These are phyloP conservation scores for Colletotrichum sp. DNA, from an alignment of 2,329 filamentous ascomycete genomes.

Conservation along the genomic window DNA sequence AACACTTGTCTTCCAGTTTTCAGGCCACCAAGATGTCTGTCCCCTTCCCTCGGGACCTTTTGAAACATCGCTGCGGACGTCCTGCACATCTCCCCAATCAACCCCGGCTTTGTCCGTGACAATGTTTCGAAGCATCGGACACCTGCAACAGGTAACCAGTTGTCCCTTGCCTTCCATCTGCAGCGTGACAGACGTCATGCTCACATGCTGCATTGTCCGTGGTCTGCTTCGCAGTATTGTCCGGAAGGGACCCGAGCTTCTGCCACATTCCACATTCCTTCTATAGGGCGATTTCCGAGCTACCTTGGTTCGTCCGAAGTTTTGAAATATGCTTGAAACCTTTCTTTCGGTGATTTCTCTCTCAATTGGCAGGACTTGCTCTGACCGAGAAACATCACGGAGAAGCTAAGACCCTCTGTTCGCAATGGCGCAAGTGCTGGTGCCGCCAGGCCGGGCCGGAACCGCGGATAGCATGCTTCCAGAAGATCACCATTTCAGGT, in stretches of 20 bases:
- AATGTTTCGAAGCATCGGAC: slow-evolving; percentile 3
- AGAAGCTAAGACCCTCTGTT: not conserved
- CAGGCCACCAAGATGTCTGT: not conserved
- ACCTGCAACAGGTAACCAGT: not conserved
- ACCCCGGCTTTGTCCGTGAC: not conserved
- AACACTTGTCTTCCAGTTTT: not conserved
- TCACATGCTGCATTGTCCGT: not conserved
- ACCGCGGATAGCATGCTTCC: not conserved
- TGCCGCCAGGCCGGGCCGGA: not conserved
- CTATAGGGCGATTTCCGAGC: not conserved
- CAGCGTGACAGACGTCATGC: not conserved
- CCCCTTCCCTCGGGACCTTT: not conserved
- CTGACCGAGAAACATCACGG: not conserved
- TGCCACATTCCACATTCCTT: not conserved
- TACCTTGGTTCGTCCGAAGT: slow-evolving; percentile 2
- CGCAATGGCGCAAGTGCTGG: not conserved
- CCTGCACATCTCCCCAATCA: not conserved
- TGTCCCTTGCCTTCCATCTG: not conserved
- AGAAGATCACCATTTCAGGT: not conserved
- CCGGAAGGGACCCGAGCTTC: not conserved
- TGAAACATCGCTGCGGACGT: not conserved
- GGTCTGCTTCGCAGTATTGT: not conserved
- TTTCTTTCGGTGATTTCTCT: not conserved
- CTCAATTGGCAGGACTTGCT: not conserved
- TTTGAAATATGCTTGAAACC: not conserved